Base-by-base conservation (phyloP, 768 basidiomycete species). In the Phylloporus sp. region DNA sequence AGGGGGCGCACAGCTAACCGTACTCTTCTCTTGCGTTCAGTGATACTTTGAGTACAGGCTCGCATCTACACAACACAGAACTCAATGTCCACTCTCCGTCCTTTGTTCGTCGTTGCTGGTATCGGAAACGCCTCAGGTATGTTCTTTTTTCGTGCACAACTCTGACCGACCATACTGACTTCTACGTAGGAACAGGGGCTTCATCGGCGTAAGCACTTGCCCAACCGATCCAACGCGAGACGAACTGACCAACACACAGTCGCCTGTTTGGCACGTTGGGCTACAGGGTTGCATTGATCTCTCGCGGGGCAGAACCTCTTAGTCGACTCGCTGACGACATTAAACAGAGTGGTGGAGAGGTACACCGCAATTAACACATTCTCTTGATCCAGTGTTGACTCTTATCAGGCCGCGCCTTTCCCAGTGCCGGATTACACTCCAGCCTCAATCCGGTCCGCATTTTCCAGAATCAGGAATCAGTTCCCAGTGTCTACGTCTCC, bases 281-380 rank as follows among this genome's bases (percentile, higher is more conserved):
- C 1, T 87, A 85, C 58, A 77, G 71, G 34, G 73, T 86, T 26
- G 86, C 84, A 1, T 66, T 88, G 35, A 70, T 87, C 29, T 81
- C 84, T 11, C 72, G 84, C 38, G 77, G 79, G 13, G 58, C 69
- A 3, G 75, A 76, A 15, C 59, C 73, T 18, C 69, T 86, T n/a
- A 65, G 76, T 37, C 69, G 66, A 22, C 64, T 84, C 6, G 76
- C 81, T 10, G 62, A 71, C 14, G 78, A 81, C 47, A 73, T 88
- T 35, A 81, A 73, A 41, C 51, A 65, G 10, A 55, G 67, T 9
- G 82, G 83, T n/a, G 84, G 82, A 40, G 72, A 81, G 53, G 84
- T 81, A 23, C 21, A 48, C 46, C 38, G 68, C 52, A 14, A 22
- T 1, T 21, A 18, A 23, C 53, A 7, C 26, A 8, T 10, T 9